A percentile compares a stretch with the other conserved stretches of the same genome.
These are phyloP conservation scores for Gastrodia elata DNA, from an alignment of 106 monocot species.

Conservation along the genomic window DNA sequence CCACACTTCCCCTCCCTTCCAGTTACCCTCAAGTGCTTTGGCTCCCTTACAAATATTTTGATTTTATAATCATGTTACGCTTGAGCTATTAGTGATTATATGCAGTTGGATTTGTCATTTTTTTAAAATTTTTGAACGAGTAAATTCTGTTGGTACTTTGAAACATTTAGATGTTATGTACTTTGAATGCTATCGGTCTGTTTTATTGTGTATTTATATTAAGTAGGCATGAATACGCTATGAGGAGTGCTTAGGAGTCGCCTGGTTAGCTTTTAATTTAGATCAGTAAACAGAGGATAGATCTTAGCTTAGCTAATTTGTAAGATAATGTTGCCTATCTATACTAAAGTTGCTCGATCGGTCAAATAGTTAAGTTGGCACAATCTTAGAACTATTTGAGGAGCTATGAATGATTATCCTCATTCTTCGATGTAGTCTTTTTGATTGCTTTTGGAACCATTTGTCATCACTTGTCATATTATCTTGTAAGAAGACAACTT, in stretches of 20 bases:
- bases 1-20: neutral
- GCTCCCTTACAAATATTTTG: neutral
- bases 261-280: neutral
- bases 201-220: neutral
- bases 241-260: too few species aligned
- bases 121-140: neutral
- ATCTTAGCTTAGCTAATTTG: too few species aligned
- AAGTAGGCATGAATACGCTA: neutral
- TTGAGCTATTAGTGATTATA: neutral
- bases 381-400: neutral
- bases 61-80: neutral
- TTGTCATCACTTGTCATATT: too few species aligned
- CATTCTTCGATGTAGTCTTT: too few species aligned
- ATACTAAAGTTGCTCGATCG: neutral
- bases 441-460: too few species aligned
- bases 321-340: too few species aligned
- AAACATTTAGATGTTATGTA: neutral
- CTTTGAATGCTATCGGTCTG: neutral
- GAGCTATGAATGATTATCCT: neutral
- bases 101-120: neutral
- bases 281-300: neutral
- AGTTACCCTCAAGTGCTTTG: too few species aligned
- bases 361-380: neutral
- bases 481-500: too few species aligned
- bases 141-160: neutral